Evolutionary conservation across 176 grass and related monocot species (phyloP).

Genomic region (Juncus effusus): DNA sequence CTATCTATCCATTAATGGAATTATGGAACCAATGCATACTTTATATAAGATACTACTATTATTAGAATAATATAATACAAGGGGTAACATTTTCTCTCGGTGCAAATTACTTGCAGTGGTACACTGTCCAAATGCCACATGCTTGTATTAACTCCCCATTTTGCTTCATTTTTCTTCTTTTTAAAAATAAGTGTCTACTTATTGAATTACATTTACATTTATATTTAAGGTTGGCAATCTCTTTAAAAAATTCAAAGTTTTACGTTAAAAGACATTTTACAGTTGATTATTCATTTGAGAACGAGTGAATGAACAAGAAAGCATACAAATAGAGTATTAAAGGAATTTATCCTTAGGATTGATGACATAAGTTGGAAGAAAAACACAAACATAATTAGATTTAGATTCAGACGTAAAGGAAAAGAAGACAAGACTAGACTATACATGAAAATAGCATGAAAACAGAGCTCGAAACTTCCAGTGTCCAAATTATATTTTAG

Average conservation of each 20-base stretch:
- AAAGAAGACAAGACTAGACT: conserved; percentile 24
- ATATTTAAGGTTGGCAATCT: no score
- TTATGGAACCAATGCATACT: conserved; percentile 15
- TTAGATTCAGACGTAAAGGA: conserved; percentile 4
- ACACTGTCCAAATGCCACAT: conserved; percentile 2
- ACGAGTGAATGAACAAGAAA: no score
- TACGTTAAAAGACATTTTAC: no score
- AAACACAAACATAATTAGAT: conserved; percentile 21
- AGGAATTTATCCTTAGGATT: background rate
- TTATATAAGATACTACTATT: background rate
- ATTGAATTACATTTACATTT: background rate
- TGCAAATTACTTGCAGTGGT: conserved; percentile 23
- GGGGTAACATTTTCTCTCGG: conserved; percentile 3
- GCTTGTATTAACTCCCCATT: conserved; percentile 10
- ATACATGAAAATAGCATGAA: conserved; percentile 12
- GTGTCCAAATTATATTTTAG: background rate
- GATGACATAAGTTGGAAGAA: conserved; percentile 6
- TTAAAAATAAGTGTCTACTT: background rate
- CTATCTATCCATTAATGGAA: no score
- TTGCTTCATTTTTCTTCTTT: background rate
- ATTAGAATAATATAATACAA: conserved; percentile 11
- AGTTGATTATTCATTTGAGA: no score
- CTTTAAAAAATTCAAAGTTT: no score
- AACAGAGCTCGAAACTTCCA: conserved; percentile 11
- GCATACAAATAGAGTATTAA: no score